A percentile compares a stretch with the other conserved stretches of the same genome.
phyloP scores from a whole-genome alignment of 2,329 filamentous ascomycete genomes.

The Trichoderma koningii region DNA sequence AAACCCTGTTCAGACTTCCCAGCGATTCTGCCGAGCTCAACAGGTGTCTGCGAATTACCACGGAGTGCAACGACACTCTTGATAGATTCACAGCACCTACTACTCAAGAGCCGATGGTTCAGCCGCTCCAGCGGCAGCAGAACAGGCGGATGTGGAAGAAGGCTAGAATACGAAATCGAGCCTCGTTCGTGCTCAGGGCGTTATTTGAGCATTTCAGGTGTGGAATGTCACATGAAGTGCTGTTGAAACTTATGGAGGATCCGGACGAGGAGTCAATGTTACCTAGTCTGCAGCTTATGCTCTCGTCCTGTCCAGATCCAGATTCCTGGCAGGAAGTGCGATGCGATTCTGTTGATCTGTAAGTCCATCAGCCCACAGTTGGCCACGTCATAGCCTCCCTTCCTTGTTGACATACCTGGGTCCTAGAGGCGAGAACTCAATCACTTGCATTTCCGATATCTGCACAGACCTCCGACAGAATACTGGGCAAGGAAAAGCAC shows the following conservation, averaged over 20 bases:
- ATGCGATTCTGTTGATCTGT: neutral
- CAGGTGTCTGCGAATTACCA: neutral
- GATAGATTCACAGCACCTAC: neutral
- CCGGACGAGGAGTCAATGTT: neutral
- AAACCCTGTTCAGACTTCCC: neutral
- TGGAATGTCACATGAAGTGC: neutral
- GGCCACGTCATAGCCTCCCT: no score
- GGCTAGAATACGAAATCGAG: slow-evolving; percentile 10
- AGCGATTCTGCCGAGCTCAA: neutral
- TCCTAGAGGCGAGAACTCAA: neutral
- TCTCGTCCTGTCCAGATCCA: neutral
- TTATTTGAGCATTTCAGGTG: slow-evolving; percentile 19
- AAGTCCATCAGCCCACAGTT: neutral
- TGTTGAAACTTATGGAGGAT: neutral
- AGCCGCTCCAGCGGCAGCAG: neutral
- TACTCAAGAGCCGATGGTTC: neutral
- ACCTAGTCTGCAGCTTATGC: neutral
- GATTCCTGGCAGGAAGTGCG: neutral
- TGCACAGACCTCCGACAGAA: slow-evolving; percentile 3
- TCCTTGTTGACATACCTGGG: neutral
- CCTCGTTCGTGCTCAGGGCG: neutral
- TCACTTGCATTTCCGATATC: neutral
- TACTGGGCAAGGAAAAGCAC: neutral
- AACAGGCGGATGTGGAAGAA: slow-evolving; percentile 24
- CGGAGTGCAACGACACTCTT: neutral